Evolutionary conservation across 1,284 basidiomycete genomes (phyloP).

Genomic region (Irpex sp.): DNA sequence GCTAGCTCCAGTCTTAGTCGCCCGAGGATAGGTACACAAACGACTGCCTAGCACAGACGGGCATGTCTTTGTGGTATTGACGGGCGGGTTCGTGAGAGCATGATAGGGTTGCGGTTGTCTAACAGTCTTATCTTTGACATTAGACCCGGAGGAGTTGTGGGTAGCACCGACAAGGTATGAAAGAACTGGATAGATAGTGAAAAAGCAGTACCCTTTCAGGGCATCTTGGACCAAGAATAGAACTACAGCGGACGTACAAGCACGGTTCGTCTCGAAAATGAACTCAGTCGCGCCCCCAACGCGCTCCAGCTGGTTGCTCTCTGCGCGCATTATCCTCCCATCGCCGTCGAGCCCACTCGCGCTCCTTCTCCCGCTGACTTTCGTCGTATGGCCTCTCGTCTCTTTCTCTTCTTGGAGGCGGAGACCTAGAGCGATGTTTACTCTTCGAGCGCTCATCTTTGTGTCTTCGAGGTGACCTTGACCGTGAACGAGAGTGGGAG

Average conservation of each 20-base stretch:
- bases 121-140: background rate
- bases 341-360: conserved; percentile 46
- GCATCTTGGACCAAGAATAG: background rate
- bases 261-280: background rate
- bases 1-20: background rate
- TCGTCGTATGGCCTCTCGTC: conserved; percentile 31
- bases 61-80: too few species aligned
- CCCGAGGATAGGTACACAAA: too few species aligned
- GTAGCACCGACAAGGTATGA: background rate
- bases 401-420: conserved; percentile 24
- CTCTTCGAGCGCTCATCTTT: conserved; percentile 1
- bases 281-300: conserved; percentile 26
- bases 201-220: background rate
- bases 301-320: conserved; percentile 20
- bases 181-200: background rate
- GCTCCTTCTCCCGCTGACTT: conserved; percentile 42
- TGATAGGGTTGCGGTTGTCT: background rate
- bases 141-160: background rate
- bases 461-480: conserved; percentile 38
- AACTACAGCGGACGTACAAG: background rate
- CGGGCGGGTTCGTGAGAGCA: too few species aligned
- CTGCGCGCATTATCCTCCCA: conserved; percentile 47
- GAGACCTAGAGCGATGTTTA: conserved; percentile 15
- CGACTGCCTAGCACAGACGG: too few species aligned
- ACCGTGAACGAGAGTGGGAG: conserved; percentile 32